These are phyloP conservation scores for Vinca minor DNA, from an alignment of 257 asterid genomes.

Conservation along the genomic window DNA sequence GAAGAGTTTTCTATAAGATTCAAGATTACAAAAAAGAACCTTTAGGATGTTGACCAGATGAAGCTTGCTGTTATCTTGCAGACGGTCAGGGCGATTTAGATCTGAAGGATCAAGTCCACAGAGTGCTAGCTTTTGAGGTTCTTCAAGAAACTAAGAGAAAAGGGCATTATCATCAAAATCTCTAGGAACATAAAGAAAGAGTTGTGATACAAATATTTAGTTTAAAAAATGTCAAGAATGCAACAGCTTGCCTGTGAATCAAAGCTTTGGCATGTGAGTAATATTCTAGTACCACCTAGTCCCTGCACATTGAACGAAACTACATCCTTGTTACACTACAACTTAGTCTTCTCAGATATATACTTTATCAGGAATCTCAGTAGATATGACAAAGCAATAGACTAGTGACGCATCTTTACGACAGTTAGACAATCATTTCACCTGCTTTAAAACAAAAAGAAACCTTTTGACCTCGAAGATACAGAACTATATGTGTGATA, in stretches of 20 bases:
- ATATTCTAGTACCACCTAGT: conserved; percentile 50
- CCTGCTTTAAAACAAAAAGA: too few relatives aligned
- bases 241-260: conserved; percentile 53
- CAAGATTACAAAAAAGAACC: conserved; percentile 40
- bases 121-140: conserved; percentile 71
- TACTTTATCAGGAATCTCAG: conserved; percentile 7
- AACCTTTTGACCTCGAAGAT: background rate
- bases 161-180: background rate
- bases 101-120: conserved; percentile 75
- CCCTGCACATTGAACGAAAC: conserved; percentile 42
- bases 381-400: background rate
- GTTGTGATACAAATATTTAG: background rate
- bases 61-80: conserved; percentile 53
- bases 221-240: background rate
- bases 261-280: conserved; percentile 70
- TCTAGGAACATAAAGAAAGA: background rate
- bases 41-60: conserved; percentile 77
- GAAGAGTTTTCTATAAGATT: background rate
- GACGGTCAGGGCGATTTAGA: conserved; percentile 67
- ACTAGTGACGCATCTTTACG: background rate
- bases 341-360: background rate
- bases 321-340: background rate
- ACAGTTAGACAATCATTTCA: background rate
- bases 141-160: conserved; percentile 49
- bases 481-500: background rate